Evolutionary conservation across 2,329 filamentous ascomycete species (phyloP), one percentile per base, ranked within the genome.

Genomic region (Fonsecaea monophora): DNA sequence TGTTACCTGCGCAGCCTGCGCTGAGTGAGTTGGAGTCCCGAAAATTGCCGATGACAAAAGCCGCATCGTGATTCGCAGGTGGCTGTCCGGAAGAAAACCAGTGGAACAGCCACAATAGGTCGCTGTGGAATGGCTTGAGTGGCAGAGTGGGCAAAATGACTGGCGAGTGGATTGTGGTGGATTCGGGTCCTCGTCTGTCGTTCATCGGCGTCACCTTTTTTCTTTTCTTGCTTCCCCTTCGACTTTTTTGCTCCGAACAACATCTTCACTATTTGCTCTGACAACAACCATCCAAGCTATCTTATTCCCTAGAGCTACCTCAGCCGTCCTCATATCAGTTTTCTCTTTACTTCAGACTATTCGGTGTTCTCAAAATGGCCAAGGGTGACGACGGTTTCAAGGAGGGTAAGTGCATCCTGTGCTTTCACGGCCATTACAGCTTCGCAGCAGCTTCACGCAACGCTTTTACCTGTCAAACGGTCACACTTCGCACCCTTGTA

Each of bases 311-410:
- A 42, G 65, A 60, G 42, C 50, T 12, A 57, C n/a, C 34, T 63
- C 53, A 32, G 34, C 18, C 38, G 35, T 25, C 53, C 56, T 63
- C 53, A 61, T 64, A 64, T 54, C 58, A 34, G 48, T 68, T 63
- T 42, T 54, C 34, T 61, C 37, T 57, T 63, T 53, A 15, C 40
- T 53, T 54, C 30, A 56, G 30, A 30, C 34, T 59, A 58, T 58
- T 56, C 59, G 57, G 13, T 34, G 53, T 25, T 21, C n/a, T 64
- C 62, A 72, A 60, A 63, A 73, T 73, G 71, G 71, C 62, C 70
- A 73, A 73, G 66, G 65, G 45, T 12, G 45, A 71, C 69, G 71
- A 72, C 25, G 34, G 53, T 12, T 73, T 73, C 67, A 67, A 66
- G 50, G 66, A 70, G 4, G 71, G 71, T 73, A 65, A 68, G 71